These are phyloP conservation scores for Tulasnella sp. DNA, from an alignment of 768 basidiomycete genomes.

Conservation along the genomic window DNA sequence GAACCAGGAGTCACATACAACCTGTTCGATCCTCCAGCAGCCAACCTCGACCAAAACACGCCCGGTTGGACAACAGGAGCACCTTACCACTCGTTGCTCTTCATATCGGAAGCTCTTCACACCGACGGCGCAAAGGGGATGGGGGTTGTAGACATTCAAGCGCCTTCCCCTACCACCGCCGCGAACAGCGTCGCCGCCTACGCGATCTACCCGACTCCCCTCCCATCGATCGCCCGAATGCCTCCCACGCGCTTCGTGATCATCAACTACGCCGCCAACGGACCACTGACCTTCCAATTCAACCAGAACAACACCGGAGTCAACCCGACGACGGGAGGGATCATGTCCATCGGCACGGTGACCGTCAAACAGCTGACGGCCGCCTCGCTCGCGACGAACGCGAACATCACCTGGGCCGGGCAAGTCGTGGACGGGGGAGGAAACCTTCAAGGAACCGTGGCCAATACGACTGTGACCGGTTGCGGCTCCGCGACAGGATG, in stretches of 20 bases:
- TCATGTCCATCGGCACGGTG: slow-evolving; percentile 10
- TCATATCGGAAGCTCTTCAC: slow-evolving; percentile 28
- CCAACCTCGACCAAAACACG: slow-evolving; percentile 12
- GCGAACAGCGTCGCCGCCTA: slow-evolving; percentile 27
- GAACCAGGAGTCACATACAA: slow-evolving; percentile 30
- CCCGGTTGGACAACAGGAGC: slow-evolving; percentile 28
- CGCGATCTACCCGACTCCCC: slow-evolving; percentile 25
- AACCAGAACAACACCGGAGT: slow-evolving; percentile 17
- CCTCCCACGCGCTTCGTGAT: slow-evolving; percentile 23
- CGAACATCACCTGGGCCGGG: slow-evolving; percentile 26
- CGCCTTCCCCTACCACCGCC: neutral
- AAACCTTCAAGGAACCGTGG: neutral
- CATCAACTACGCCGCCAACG: slow-evolving; percentile 27
- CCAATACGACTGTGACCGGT: neutral
- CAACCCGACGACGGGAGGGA: neutral
- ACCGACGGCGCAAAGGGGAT: neutral
- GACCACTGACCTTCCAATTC: slow-evolving; percentile 12
- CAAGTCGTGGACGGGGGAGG: slow-evolving; percentile 25
- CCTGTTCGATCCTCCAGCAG: slow-evolving; percentile 26
- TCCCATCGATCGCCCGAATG: neutral
- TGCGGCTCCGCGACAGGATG: slow-evolving; percentile 14
- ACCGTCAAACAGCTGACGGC: slow-evolving; percentile 24
- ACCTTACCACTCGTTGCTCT: slow-evolving; percentile 28
- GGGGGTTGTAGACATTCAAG: slow-evolving; percentile 25
- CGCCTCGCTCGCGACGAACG: neutral